Evolutionary conservation across 2,329 filamentous ascomycete species (phyloP), one percentile per base, ranked within the genome.

Genomic region (Pyrenochaeta sp.): DNA sequence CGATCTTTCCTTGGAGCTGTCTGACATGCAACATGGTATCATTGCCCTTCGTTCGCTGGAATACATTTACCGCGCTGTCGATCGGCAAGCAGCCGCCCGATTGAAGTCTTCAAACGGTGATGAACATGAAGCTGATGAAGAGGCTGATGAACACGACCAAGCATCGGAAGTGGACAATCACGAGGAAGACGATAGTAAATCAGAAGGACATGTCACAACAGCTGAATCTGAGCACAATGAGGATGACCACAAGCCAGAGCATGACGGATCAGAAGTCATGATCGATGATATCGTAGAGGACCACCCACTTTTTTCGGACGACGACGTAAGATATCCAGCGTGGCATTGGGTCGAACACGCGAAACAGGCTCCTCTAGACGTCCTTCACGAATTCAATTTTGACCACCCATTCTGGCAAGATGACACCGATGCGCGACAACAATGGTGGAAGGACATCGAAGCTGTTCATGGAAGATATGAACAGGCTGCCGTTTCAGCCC

Each of bases 331-430:
- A 27, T 61, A 61, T 32, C 56, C 58, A 15, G 40, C 56, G 5
- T 44, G 56, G n/a, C 56, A 60, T 34, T 63, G 55, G 57, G 42
- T 60, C 8, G 47, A 60, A 31, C 59, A 61, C 28, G 58, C 58
- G 4, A 61, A 58, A 24, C 37, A 40, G 10, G 53, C 58, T 9
- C 46, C 48, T 3, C 30, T 28, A 4, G 59, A 63, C 44, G 51
- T 63, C 8, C 47, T 63, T 5, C 44, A 54, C 23, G 59, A 63
- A 18, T 51, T 63, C 27, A 29, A 48, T n/a, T 44, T 46, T 6
- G 13, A 18, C 6, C 47, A 54, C 19, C 17, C 48, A 2, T 60
- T 62, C 23, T 62, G 57, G 58, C 27, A 47, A 14, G 43, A 51
- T 9, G 48, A 48, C 3, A 55, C 54, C 0, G 19, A 38, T 3